Evolutionary conservation across 1,139 yeast species (phyloP).

Genomic region (Taphrina confusa): DNA sequence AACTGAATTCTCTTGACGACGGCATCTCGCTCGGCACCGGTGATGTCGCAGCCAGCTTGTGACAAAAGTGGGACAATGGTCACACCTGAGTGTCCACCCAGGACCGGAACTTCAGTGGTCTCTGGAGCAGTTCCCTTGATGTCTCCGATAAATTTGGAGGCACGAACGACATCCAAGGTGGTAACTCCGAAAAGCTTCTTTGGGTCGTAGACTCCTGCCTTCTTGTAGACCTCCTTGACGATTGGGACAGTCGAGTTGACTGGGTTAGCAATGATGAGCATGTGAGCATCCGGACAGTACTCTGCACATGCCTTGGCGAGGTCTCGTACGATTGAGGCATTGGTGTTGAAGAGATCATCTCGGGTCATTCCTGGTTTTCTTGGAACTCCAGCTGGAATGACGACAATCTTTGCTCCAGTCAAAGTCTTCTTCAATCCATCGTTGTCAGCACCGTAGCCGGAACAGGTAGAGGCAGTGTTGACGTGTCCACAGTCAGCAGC

Average conservation of each 20-base stretch:
- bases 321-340: slow-evolving; percentile 92
- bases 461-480: slow-evolving; percentile 59
- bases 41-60: slow-evolving; percentile 57
- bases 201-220: slow-evolving; percentile 85
- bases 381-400: slow-evolving; percentile 99
- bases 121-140: slow-evolving; percentile 59
- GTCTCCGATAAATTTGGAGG: slow-evolving; percentile 86
- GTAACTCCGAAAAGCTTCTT: slow-evolving; percentile 94
- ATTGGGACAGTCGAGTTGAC: slow-evolving; percentile 98
- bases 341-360: slow-evolving; percentile 95
- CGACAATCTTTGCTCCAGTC: slow-evolving; percentile 78
- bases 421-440: slow-evolving; percentile 73
- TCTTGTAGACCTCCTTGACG: slow-evolving; percentile 90
- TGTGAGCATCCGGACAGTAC: slow-evolving; percentile 81
- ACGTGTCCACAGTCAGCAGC: slow-evolving; percentile 74
- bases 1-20: slow-evolving; percentile 92
- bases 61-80: slow-evolving; percentile 95
- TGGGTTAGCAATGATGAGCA: slow-evolving; percentile 90
- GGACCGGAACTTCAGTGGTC: slow-evolving; percentile 56
- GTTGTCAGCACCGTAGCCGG: slow-evolving; percentile 82
- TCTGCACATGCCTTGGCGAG: slow-evolving; percentile 88
- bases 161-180: slow-evolving; percentile 90
- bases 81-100: slow-evolving; percentile 98
- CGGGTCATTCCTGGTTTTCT: slow-evolving; percentile 58
- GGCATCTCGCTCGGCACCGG: slow-evolving; percentile 61